Base-by-base conservation (phyloP, 2,329 filamentous ascomycete genomes). In the Rugonectria rugulosa region DNA sequence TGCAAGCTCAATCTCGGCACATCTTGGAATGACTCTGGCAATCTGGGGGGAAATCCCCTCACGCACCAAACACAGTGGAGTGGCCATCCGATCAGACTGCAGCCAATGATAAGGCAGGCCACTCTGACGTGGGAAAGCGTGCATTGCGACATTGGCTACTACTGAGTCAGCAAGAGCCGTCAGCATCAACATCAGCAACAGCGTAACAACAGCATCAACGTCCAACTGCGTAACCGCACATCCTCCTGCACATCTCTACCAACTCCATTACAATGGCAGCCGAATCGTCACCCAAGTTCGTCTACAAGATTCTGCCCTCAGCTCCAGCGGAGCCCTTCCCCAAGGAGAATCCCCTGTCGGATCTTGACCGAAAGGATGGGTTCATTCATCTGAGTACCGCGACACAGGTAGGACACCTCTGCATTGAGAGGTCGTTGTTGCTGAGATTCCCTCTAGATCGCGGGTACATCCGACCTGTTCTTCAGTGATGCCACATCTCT, bases 351-450 rank as follows among this genome's bases (percentile, higher is more conserved):
- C 84, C 85, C 12, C 76, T 84, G 56, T 88, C 85, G 11, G 79
- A 82, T 27, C 79, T 87, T 38, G 85, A 88, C 69, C 70, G 72
- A 60, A 77, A 81, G 29, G 85, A 88, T 66, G 84, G 84, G 43
- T 88, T 85, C 70, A 75, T 88, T 26, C 85, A 88, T 62, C 70
- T 88, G 14, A 87, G 84, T 66, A 83, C 80, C 0, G 76, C 80
- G 2, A 71, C 72, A 31, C 85, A 88, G 75, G 82, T 82, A 63
- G 31, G 17, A 34, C n/a, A 10, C 34, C 34, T 23, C 15, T 54
- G 36, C 38, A 2, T 36, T 1, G 5, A 19, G 26, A 53, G 19
- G 11, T 3, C 12, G 7, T 14, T 1, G 3, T 6, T 15, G 24
- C 45, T 61, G 31, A 64, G 8, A 9, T 3, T 11, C 21, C 6